A percentile compares a stretch with the other conserved stretches of the same genome.
Conservation (phyloP, 2,329 filamentous ascomycete species). For the Periglandula ipomoeae region DNA sequence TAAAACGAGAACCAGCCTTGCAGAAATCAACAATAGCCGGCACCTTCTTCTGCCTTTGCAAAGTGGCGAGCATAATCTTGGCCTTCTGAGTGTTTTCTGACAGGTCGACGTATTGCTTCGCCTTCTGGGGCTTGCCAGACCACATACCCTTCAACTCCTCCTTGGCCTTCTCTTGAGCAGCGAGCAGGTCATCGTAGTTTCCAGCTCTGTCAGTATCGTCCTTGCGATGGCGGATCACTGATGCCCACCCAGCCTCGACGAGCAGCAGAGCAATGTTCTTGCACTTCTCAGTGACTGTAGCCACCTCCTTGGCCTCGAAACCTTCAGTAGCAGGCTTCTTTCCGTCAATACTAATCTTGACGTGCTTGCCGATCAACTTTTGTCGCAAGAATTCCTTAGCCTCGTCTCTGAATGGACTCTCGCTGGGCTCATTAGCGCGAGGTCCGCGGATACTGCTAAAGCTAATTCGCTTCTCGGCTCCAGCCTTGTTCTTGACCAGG, state of each 20-base stretch:
- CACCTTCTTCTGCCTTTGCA: conserved; percentile 86
- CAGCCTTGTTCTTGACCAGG: conserved; percentile 74
- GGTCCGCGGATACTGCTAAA: conserved; percentile 90
- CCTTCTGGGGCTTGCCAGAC: conserved; percentile 79
- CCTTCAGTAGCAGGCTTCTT: conserved; percentile 82
- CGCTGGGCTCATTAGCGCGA: conserved; percentile 77
- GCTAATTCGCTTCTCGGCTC: conserved; percentile 80
- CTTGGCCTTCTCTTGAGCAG: conserved; percentile 74
- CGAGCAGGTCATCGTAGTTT: conserved; percentile 83
- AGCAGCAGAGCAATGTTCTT: conserved; percentile 79
- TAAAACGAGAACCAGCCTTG: conserved; percentile 94
- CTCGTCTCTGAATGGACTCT: conserved; percentile 81
- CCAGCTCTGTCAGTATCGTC: conserved; percentile 90
- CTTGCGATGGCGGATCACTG: conserved; percentile 88
- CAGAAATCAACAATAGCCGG: conserved; percentile 94
- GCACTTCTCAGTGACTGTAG: conserved; percentile 71
- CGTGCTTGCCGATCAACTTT: conserved; percentile 90
- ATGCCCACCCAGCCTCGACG: conserved; percentile 88
- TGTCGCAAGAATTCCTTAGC: conserved; percentile 95
- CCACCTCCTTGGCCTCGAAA: conserved; percentile 91
- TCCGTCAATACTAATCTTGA: conserved; percentile 81
- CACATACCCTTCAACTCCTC: conserved; percentile 90
- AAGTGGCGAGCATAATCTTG: conserved; percentile 80
- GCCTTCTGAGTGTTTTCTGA: conserved; percentile 91
- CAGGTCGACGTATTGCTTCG: conserved; percentile 76